Conservation (phyloP, 805 yeast genomes). For the Yamadazyma insecticola region DNA sequence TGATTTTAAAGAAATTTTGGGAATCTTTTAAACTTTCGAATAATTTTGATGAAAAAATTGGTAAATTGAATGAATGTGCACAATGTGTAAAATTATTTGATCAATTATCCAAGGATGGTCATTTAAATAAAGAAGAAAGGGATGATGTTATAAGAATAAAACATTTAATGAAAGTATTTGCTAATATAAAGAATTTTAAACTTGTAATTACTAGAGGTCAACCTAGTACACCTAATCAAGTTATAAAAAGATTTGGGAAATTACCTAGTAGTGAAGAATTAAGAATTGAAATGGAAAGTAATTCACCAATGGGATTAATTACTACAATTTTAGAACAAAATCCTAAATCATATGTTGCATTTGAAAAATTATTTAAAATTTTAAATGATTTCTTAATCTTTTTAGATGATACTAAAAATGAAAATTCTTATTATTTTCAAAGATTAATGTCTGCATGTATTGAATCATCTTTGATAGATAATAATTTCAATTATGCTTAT, state of each 20-base stretch:
- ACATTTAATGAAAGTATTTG: slow-evolving; percentile 34
- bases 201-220: slow-evolving; percentile 24
- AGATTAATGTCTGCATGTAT: slow-evolving; percentile 48
- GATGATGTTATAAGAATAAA: slow-evolving; percentile 14
- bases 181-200: slow-evolving; percentile 31
- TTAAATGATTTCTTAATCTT: slow-evolving; percentile 39
- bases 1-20: slow-evolving; percentile 29
- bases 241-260: slow-evolving; percentile 23
- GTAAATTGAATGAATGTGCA: slow-evolving; percentile 21
- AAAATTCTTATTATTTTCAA: slow-evolving; percentile 19
- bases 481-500: slow-evolving; percentile 59
- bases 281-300: slow-evolving; percentile 6
- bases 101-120: slow-evolving; percentile 3
- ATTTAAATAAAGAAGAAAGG: slow-evolving; percentile 5
- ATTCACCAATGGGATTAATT: slow-evolving; percentile 32
- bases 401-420: slow-evolving; percentile 17
- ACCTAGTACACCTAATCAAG: slow-evolving; percentile 36
- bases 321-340: slow-evolving; percentile 50
- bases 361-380: slow-evolving; percentile 37
- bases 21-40: slow-evolving; percentile 25
- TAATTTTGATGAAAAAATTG: slow-evolving; percentile 29
- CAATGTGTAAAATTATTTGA: slow-evolving; percentile 26
- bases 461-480: slow-evolving; percentile 60
- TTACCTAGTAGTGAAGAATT: slow-evolving; percentile 10
- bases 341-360: slow-evolving; percentile 43